Conservation (phyloP, 306 rosid species). For the Datisca glomerata region DNA sequence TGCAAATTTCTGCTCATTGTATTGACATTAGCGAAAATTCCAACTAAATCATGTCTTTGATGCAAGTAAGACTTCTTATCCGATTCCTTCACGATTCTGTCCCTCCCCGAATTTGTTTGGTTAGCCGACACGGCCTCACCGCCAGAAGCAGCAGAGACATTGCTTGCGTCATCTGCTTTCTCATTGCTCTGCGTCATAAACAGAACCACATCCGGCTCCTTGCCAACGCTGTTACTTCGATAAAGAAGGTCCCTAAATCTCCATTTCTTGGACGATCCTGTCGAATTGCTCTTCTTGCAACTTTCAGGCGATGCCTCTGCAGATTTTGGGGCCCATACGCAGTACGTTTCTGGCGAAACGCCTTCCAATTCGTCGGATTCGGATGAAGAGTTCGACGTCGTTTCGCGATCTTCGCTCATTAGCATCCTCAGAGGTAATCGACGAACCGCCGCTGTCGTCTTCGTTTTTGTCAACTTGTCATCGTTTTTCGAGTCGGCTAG, state of each 20-base stretch:
- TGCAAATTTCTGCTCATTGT: constrained; percentile 37
- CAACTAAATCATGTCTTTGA: constrained; percentile 29
- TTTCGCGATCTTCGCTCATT: constrained; percentile 61
- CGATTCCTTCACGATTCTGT: constrained; percentile 7
- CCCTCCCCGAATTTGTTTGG: constrained; percentile 1
- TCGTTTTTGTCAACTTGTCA: not conserved
- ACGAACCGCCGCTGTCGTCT: constrained; percentile 12
- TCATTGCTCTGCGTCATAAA: constrained; percentile 8
- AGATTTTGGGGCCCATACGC: constrained; percentile 55
- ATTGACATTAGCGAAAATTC: constrained; percentile 30
- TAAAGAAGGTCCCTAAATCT: constrained; percentile 41
- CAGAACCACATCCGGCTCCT: constrained; percentile 19
- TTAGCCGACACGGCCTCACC: not conserved
- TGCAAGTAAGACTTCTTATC: constrained; percentile 28
- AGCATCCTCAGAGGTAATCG: constrained; percentile 52
- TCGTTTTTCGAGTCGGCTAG: constrained; percentile 4
- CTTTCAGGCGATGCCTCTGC: constrained; percentile 1
- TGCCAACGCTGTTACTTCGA: constrained; percentile 43
- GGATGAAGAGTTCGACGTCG: constrained; percentile 52
- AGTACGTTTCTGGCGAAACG: constrained; percentile 34
- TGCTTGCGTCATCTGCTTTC: constrained; percentile 9
- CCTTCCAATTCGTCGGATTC: constrained; percentile 45
- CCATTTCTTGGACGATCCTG: constrained; percentile 62
- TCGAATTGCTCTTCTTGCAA: constrained; percentile 41
- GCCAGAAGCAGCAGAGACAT: not conserved